Evolutionary conservation across 2,329 filamentous ascomycete species (phyloP), one percentile per base, ranked within the genome.

Genomic region (Xenoacremonium recifei): DNA sequence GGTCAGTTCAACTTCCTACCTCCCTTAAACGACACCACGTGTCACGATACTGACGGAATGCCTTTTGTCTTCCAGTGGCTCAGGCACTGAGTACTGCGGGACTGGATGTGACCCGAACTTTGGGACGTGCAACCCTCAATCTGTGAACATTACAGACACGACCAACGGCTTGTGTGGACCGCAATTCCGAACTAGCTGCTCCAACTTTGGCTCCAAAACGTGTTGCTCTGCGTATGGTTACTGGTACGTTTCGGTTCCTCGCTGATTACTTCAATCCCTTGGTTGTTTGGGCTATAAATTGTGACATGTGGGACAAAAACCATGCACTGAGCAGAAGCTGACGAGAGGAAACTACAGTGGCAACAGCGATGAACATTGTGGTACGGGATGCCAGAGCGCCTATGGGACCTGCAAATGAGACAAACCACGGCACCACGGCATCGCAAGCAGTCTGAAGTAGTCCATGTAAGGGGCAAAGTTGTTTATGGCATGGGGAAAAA

Each of bases 91-190:
- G 3, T 63, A 67, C 51, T 68, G 66, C 50, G 64, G 63, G 21
- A 69, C 65, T 21, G 64, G 66, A n/a, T 69, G 66, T 45, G 54
- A 67, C 40, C 37, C 48, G 13, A 55, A 59, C 40, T 68, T 63
- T 52, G 65, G 66, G 25, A 53, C 53, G 25, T 69, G 66, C 47
- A 51, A 54, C 37, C 50, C 55, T 20, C 45, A 44, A 5, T 37
- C 43, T 18, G 40, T 40, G 4, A 49, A 49, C 10, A 38, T 62
- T 20, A 48, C 50, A 23, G 52, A 64, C 39, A 64, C 63, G 20
- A 64, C 64, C 29, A 67, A 67, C 42, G 65, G 64, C 7, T 56
- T 68, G 23, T 69, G 66, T 39, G 66, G 65, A 4, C 35, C 47
- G 5, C 32, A 38, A 12, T 60, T 61, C 39, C 45, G 50, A n/a